Evolutionary conservation across 1,284 basidiomycete genomes (phyloP).

Genomic region (Phylloporus gajari): DNA sequence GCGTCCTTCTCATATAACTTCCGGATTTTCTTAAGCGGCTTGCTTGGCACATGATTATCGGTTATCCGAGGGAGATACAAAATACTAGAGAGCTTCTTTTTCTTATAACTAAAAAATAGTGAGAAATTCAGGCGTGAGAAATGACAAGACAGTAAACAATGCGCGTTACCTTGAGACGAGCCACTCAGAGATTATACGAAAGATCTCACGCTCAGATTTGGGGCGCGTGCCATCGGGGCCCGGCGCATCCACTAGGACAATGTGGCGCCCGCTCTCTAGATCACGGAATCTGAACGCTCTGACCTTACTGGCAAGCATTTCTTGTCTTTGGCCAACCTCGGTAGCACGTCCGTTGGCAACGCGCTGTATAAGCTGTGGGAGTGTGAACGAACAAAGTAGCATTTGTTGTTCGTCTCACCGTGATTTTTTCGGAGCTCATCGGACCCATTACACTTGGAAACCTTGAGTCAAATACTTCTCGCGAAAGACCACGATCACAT

Average conservation of each 20-base stretch:
- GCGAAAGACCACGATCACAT: conserved; percentile 7
- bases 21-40: conserved; percentile 49
- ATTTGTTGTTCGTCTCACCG: conserved; percentile 20
- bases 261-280: not conserved
- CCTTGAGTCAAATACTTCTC: not conserved
- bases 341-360: conserved; percentile 21
- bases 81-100: conserved; percentile 51
- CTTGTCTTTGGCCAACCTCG: conserved; percentile 25
- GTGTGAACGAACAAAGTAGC: not conserved
- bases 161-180: conserved; percentile 17
- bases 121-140: not conserved
- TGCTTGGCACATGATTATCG: conserved; percentile 55
- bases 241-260: conserved; percentile 35
- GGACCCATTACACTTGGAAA: conserved; percentile 36
- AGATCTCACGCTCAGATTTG: conserved; percentile 34
- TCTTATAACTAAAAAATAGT: conserved; percentile 43
- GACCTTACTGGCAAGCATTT: conserved; percentile 29
- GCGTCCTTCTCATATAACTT: conserved; percentile 13
- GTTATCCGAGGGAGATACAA: conserved; percentile 63
- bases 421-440: conserved; percentile 37
- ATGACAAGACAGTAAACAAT: too few relatives aligned
- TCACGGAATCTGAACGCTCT: conserved; percentile 18
- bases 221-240: conserved; percentile 28
- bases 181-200: conserved; percentile 38
- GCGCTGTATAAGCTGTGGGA: conserved; percentile 36